Base-by-base conservation (phyloP, 306 rosid genomes). In the Cucumis cinereus region DNA sequence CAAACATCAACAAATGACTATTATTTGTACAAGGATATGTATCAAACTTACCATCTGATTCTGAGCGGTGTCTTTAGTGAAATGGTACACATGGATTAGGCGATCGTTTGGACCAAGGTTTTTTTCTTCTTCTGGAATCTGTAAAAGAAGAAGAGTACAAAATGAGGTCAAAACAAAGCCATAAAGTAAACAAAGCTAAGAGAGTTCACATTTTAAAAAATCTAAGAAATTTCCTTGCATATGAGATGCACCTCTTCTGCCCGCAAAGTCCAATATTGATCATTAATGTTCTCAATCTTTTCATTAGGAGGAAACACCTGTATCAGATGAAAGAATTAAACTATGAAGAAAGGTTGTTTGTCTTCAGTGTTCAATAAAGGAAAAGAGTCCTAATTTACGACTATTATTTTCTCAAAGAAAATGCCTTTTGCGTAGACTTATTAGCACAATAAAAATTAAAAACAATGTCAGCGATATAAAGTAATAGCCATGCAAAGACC, bases 201-300 rank as follows among this genome's bases (percentile, higher is more conserved):
- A 30, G 56, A 41, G 26, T 41, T 23, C 0, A 11, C 78, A 47
- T 59, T 22, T 8, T 41, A 23, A 81, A 59, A 56, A 81, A 77
- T 77, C 56, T 80, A 69, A 74, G 20, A 81, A 64, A 47, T 58
- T 47, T 68, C 61, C 28, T 58, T 33, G 74, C 64, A 73, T 19
- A 49, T 84, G 72, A 84, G 4, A 61, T 68, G 41, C 77, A 90
- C 98, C 96, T 92, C 98, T 67, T 92, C 98, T 4, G 98, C 98
- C 22, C 98, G 89, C 68, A 92, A 85, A 7, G 98, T 90, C 96
- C 98, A 92, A 87, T 92, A 92, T 68, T 90, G 98, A 82, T 92
- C 98, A 75, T 90, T 92, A 23, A 92, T 90, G 80, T 86, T 87
- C 83, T 90, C 96, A 52, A 92, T 92, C 89, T 86, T 92, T 79